These are phyloP conservation scores for Ramaria rubella DNA, from an alignment of 768 basidiomycete species.

Conservation along the genomic window DNA sequence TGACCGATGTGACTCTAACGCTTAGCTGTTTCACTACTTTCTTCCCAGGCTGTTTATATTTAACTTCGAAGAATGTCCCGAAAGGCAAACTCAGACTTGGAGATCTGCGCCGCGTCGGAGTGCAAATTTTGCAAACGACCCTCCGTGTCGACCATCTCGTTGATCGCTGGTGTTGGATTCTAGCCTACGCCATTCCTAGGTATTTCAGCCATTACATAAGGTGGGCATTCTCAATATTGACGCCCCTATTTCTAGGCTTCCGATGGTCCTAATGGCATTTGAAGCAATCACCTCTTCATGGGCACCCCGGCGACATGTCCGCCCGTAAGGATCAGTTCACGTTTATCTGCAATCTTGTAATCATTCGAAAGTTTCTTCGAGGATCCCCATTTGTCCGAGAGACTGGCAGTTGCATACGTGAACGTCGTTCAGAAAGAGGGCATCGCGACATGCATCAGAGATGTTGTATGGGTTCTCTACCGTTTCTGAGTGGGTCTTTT, in stretches of 20 bases:
- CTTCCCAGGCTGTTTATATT: no score
- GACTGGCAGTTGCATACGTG: slow-evolving; percentile 63
- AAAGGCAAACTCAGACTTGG: no score
- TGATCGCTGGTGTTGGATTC: slow-evolving; percentile 72
- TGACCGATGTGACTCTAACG: no score
- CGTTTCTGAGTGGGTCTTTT: no score
- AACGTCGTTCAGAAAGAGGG: slow-evolving; percentile 72
- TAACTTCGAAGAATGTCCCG: no score
- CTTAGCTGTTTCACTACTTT: no score
- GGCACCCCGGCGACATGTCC: slow-evolving; percentile 59
- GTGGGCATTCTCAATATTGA: slow-evolving; percentile 7
- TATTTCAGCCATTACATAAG: slow-evolving; percentile 63
- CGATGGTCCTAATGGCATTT: slow-evolving; percentile 51
- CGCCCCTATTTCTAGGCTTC: not conserved
- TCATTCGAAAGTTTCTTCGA: slow-evolving; percentile 72
- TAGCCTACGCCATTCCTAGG: slow-evolving; percentile 65
- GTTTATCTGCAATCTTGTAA: no score
- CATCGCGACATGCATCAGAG: slow-evolving; percentile 73
- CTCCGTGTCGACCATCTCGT: no score
- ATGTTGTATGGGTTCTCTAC: no score
- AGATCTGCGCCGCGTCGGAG: no score
- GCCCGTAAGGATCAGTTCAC: slow-evolving; percentile 36
- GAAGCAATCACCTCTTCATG: slow-evolving; percentile 60
- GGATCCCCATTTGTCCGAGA: slow-evolving; percentile 59
- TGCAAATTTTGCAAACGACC: no score